Conservation (phyloP, 768 basidiomycete genomes). For the Russula lepida region DNA sequence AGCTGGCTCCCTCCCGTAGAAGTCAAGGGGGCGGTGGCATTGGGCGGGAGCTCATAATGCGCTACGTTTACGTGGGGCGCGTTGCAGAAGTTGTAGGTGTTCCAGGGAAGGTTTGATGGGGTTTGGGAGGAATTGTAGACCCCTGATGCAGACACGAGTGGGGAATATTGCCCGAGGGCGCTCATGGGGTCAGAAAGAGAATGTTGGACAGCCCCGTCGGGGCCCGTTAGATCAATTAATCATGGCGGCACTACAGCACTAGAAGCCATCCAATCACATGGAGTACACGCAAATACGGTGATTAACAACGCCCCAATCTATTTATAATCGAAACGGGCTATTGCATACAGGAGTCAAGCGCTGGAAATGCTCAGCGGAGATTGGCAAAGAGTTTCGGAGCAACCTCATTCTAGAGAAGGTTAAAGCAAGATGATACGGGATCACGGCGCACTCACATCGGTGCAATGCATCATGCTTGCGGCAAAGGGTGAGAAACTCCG, state of each 20-base stretch:
- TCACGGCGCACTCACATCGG: constrained; percentile 50
- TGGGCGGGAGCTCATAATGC: constrained; percentile 31
- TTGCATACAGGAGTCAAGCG: not conserved
- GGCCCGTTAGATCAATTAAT: not conserved
- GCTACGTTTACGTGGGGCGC: constrained; percentile 38
- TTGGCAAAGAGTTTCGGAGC: constrained; percentile 81
- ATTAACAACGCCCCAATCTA: not conserved
- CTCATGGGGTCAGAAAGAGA: not conserved
- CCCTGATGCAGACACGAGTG: constrained; percentile 24
- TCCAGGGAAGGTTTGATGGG: constrained; percentile 35
- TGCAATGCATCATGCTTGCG: constrained; percentile 84
- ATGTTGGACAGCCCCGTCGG: not conserved
- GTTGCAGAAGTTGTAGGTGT: constrained; percentile 49
- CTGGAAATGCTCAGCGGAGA: constrained; percentile 39
- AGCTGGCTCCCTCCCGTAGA: constrained; percentile 27
- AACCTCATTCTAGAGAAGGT: constrained; percentile 36
- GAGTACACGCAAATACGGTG: not conserved
- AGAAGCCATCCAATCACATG: not conserved
- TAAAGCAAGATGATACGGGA: not conserved
- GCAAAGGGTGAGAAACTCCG: constrained; percentile 11
- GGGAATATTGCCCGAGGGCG: not conserved
- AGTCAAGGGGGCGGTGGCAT: not conserved
- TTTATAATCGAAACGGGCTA: not conserved
- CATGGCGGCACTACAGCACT: not conserved
- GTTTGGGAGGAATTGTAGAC: constrained; percentile 40